Percentiles rank a stretch among this genome's conserved stretches.
phyloP scores from a whole-genome alignment of 768 basidiomycete genomes.

The Lyophyllum semitale region DNA sequence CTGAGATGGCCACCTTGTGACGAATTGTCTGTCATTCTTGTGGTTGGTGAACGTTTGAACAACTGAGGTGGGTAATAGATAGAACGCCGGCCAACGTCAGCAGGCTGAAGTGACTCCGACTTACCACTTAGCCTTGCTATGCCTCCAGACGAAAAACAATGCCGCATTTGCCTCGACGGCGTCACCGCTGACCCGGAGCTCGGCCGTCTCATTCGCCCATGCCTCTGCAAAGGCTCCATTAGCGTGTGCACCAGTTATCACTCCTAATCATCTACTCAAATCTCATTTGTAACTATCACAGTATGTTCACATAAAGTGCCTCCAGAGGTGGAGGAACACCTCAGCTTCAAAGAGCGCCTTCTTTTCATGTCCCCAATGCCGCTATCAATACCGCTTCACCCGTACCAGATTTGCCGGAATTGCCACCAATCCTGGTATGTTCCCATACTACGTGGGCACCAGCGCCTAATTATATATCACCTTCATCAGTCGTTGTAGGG shows the following conservation, averaged over 20 bases:
- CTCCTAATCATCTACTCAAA: slow-evolving; percentile 11
- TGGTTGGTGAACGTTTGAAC: no score
- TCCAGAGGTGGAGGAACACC: slow-evolving; percentile 71
- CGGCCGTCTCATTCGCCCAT: slow-evolving; percentile 82
- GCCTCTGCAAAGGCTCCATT: slow-evolving; percentile 78
- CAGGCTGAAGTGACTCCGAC: no score
- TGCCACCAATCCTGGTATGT: slow-evolving; percentile 74
- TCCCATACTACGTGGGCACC: slow-evolving; percentile 1
- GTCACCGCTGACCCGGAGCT: slow-evolving; percentile 56
- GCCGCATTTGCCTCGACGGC: slow-evolving; percentile 83
- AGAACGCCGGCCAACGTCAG: slow-evolving; percentile 7
- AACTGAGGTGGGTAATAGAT: slow-evolving; percentile 7
- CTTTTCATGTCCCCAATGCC: slow-evolving; percentile 80
- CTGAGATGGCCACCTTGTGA: slow-evolving; percentile 39
- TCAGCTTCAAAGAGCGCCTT: slow-evolving; percentile 68
- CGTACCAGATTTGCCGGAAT: slow-evolving; percentile 71
- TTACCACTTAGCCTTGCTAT: no score
- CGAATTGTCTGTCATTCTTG: slow-evolving; percentile 33
- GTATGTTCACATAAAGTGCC: slow-evolving; percentile 81
- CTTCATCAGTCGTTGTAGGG: slow-evolving; percentile 60
- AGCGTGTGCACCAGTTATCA: slow-evolving; percentile 39
- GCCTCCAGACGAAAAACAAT: slow-evolving; percentile 58
- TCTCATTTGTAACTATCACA: slow-evolving; percentile 29
- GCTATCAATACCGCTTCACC: slow-evolving; percentile 74
- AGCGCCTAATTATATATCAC: slow-evolving; percentile 12